Percentiles rank a stretch among this genome's conserved stretches.
Evolutionary conservation across 306 rosid genomes (phyloP).

Genomic region (Acmispon strigosus): DNA sequence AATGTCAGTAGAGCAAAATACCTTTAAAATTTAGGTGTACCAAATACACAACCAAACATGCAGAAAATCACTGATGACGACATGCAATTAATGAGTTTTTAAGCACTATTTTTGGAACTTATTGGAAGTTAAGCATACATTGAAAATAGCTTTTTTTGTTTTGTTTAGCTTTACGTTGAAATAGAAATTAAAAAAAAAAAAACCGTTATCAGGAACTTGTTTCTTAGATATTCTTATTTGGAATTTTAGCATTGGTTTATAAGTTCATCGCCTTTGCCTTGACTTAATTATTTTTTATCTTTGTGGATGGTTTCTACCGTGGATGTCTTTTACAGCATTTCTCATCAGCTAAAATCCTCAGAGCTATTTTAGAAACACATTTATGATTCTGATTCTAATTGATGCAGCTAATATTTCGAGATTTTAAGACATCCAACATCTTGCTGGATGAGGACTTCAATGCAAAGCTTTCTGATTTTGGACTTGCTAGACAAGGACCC

Average conservation of each 20-base stretch:
- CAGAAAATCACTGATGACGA: neutral
- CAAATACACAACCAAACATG: neutral
- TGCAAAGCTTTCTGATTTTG: constrained; percentile 98
- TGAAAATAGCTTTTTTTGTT: neutral
- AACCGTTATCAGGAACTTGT: neutral
- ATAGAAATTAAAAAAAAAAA: neutral
- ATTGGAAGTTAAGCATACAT: neutral
- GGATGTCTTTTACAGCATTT: constrained; percentile 12
- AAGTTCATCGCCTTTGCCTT: neutral
- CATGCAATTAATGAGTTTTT: neutral
- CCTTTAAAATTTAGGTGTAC: neutral
- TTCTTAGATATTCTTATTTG: neutral
- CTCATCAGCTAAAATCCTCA: neutral
- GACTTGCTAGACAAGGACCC: constrained; percentile 99
- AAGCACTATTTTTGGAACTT: neutral
- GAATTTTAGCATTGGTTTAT: neutral
- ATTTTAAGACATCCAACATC: constrained; percentile 85
- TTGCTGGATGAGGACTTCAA: constrained; percentile 81
- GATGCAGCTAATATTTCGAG: constrained; percentile 93
- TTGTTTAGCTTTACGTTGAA: neutral
- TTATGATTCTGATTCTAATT: constrained; percentile 28
- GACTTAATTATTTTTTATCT: constrained; percentile 6
- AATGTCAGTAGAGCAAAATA: neutral
- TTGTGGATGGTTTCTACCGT: neutral
- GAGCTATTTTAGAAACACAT: neutral